Percentiles rank a stretch among this genome's conserved stretches.
Conservation (phyloP, 2,329 filamentous ascomycete species). For the Ascochyta fabae region DNA sequence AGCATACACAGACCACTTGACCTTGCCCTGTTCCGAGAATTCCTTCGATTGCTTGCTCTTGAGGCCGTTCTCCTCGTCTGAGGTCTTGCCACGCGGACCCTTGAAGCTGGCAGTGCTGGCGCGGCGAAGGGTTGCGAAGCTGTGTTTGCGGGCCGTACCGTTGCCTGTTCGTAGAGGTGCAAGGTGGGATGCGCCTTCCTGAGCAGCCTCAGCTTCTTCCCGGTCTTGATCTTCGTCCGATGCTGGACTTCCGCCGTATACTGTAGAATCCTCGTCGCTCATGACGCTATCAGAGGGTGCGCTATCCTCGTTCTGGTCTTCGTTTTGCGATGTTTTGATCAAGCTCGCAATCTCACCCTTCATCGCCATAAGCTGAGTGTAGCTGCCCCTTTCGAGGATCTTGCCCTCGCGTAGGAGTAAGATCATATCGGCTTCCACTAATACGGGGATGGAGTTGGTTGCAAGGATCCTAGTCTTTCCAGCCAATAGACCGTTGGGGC, state of each 20-base stretch:
- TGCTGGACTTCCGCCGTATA: slow-evolving; percentile 58
- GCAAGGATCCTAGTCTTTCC: slow-evolving; percentile 91
- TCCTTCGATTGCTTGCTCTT: slow-evolving; percentile 90
- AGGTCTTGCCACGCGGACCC: slow-evolving; percentile 81
- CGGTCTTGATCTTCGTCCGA: slow-evolving; percentile 57
- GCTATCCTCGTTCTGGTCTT: slow-evolving; percentile 54
- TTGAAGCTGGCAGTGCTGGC: slow-evolving; percentile 91
- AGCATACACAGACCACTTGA: slow-evolving; percentile 93
- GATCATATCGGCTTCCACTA: slow-evolving; percentile 89
- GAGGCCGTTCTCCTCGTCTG: slow-evolving; percentile 77
- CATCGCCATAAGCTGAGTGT: slow-evolving; percentile 89
- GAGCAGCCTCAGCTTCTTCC: slow-evolving; percentile 64
- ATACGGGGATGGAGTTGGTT: slow-evolving; percentile 91
- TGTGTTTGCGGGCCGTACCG: slow-evolving; percentile 67
- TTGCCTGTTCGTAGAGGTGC: slow-evolving; percentile 71
- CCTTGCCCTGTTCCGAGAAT: slow-evolving; percentile 90
- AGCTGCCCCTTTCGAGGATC: slow-evolving; percentile 87
- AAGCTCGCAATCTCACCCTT: slow-evolving; percentile 88
- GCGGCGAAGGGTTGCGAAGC: slow-evolving; percentile 81
- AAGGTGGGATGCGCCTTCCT: slow-evolving; percentile 74
- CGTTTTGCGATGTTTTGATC: slow-evolving; percentile 74
- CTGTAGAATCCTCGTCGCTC: slow-evolving; percentile 72
- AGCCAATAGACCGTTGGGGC: slow-evolving; percentile 78
- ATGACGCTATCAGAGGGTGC: slow-evolving; percentile 61
- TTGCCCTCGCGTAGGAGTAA: slow-evolving; percentile 81